Evolutionary conservation across 169 alveolate genomes (phyloP), one percentile per base, ranked within the genome.

Genomic region (Plasmodium knowlesi): DNA sequence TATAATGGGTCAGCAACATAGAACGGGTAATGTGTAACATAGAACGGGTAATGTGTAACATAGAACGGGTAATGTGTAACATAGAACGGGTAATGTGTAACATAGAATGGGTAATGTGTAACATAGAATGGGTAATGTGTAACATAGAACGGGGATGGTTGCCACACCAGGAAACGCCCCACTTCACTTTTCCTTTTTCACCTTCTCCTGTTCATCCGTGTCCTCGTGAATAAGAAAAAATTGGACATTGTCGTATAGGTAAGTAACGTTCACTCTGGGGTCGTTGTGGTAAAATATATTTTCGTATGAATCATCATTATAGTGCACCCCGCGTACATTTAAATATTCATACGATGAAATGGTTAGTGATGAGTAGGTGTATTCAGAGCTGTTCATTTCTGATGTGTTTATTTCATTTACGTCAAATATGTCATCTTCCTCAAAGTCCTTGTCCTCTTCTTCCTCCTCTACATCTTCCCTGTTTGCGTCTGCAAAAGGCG

Each of bases 321-420:
- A 88, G 25, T 88, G 57, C 71, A 61, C 82, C 50, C 46, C 30
- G 30, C 94, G 80, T 57, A 88, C 39, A 39, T 79, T 54, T 28
- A 88, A 32, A 57, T 79, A 39, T 50, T 88, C 94, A 46, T 78
- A 88, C 10, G 71, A 76, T 12, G 94, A 78, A 34, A 88, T 37
- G 28, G 94, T 79, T 78, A 88, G 81, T 9, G 89, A 88, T 37
- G 94, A 88, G 82, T 88, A 88, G 5, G 94, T 88, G 46, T 88
- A 88, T 28, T 78, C 89, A 1, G 94, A 88, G n/a, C 73, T 78
- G 50, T 88, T 88, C 41, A 78, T n/a, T n/a, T 88, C 94, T 22
- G 54, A 54, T 10, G 94, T 28, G 41, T 78, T 19, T 43, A 37
- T 71, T n/a, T 78, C 84, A 34, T 10, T 50, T 25, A n/a, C 8